Base-by-base conservation (phyloP, 2,329 filamentous ascomycete genomes). In the Exophiala sp. region DNA sequence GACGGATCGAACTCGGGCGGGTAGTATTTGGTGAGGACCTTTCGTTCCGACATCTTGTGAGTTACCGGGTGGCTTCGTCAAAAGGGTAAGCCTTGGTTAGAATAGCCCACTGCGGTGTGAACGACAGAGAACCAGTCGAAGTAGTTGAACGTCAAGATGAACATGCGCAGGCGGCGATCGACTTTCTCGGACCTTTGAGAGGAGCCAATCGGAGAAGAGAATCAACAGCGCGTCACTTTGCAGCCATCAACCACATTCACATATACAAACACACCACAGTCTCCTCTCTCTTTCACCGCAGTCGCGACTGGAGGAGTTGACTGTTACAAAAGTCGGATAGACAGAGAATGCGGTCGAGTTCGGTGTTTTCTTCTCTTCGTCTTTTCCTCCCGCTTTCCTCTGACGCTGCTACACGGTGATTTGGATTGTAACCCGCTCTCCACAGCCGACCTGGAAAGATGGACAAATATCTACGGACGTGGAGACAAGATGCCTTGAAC, bases 401-500 rank as follows among this genome's bases (percentile, higher is more conserved):
- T 13, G 9, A 9, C 19, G 10, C 3, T 38, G 10, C 13, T 14
- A 2, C 21, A 11, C 8, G 4, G 9, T n/a, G 29, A 32, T 13
- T 32, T 3, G 3, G 7, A 7, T 16, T 43, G 27, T 19, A 39
- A 38, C n/a, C 23, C 21, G 7, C 35, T 16, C 35, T n/a, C n/a
- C n/a, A n/a, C n/a, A n/a, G n/a, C n/a, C 38, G 38, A 14, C 37
- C 37, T 38, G 29, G 19, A 41, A 48, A 45, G 56, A 97, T 98
- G 93, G 89, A 97, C 75, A 83, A 82, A 64, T 96, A 91, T 70
- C 78, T 98, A 65, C 85, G 90, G 66, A 85, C 87, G 64, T 98
- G 93, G 93, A 81, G 90, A 65, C 88, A 95, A 71, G 89, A 96
- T 74, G 90, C 91, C 65, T 76, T 95, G 64, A 91, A 95, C 71